phyloP scores from a whole-genome alignment of 2,329 filamentous ascomycete genomes.

The Ophidiomyces ophidiicola region DNA sequence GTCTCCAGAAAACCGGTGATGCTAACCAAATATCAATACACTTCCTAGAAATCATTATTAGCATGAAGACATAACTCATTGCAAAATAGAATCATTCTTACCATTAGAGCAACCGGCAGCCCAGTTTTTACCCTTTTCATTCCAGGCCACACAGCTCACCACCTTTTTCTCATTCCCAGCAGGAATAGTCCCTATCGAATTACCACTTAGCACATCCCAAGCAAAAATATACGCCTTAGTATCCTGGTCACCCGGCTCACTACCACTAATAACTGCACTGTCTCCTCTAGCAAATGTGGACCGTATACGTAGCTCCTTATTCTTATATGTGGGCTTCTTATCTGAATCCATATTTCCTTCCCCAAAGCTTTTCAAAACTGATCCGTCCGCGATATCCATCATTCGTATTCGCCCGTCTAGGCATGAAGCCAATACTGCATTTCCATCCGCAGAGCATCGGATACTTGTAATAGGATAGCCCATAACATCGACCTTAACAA shows the following conservation, averaged over 20 bases:
- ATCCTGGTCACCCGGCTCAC: constrained; percentile 25
- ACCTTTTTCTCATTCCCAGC: constrained; percentile 31
- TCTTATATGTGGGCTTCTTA: constrained; percentile 35
- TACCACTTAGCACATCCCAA: constrained; percentile 74
- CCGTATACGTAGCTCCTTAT: constrained; percentile 61
- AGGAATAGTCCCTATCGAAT: constrained; percentile 49
- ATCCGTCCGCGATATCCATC: constrained; percentile 66
- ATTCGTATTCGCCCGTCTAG: constrained; percentile 67
- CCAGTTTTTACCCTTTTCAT: constrained; percentile 30
- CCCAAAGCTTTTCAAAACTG: constrained; percentile 59
- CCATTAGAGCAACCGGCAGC: constrained; percentile 34
- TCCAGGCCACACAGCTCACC: constrained; percentile 37
- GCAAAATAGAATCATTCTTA: constrained; percentile 17
- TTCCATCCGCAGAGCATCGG: constrained; percentile 56
- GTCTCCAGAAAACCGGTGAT: background rate
- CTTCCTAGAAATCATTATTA: constrained; percentile 3
- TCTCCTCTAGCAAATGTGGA: constrained; percentile 64
- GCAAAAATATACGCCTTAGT: constrained; percentile 36
- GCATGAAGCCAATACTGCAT: constrained; percentile 59
- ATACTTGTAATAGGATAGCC: constrained; percentile 61
- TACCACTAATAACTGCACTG: constrained; percentile 65
- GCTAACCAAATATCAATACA: constrained; percentile 3
- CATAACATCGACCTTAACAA: constrained; percentile 57
- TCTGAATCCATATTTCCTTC: constrained; percentile 23
- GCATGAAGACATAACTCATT: background rate